Conservation (phyloP, 192 early-diverging fungal genomes). For the Obelidium mucronatum region DNA sequence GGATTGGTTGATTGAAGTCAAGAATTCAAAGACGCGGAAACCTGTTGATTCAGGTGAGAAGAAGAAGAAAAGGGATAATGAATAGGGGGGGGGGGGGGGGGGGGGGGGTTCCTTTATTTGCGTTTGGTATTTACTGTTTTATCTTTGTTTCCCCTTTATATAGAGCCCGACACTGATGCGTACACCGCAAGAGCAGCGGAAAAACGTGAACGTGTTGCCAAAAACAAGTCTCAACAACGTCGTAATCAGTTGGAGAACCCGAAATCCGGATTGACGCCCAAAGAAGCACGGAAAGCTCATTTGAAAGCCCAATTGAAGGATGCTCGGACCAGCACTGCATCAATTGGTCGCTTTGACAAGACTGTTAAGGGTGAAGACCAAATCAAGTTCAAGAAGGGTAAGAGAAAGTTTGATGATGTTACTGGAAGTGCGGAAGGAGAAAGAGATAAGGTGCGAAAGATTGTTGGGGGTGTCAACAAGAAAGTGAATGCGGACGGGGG, state of each 20-base stretch:
- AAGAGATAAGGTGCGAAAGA: conserved; percentile 39
- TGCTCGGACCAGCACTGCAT: conserved; percentile 87
- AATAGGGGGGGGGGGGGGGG: not conserved
- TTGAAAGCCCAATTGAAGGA: conserved; percentile 75
- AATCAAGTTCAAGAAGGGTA: conserved; percentile 69
- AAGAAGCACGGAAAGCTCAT: conserved; percentile 74
- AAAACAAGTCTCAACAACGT: conserved; percentile 86
- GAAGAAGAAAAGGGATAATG: not conserved
- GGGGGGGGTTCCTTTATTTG: too few relatives aligned
- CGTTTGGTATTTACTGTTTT: not conserved
- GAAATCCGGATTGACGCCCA: conserved; percentile 46
- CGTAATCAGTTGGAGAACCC: conserved; percentile 83
- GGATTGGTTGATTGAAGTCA: conserved; percentile 94
- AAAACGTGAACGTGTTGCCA: conserved; percentile 87
- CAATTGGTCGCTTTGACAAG: conserved; percentile 91
- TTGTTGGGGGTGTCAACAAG: conserved; percentile 44
- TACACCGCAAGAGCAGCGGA: conserved; percentile 79
- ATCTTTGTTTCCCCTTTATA: not conserved
- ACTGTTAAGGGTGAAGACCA: conserved; percentile 82
- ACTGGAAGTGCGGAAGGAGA: conserved; percentile 34
- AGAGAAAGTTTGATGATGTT: conserved; percentile 54
- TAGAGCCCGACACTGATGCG: conserved; percentile 88
- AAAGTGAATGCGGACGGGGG: conserved; percentile 48
- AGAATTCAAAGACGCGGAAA: conserved; percentile 16
- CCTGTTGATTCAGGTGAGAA: conserved; percentile 66